Evolutionary conservation across 2,329 filamentous ascomycete genomes (phyloP).

Genomic region (Apiospora kogelbergensis): DNA sequence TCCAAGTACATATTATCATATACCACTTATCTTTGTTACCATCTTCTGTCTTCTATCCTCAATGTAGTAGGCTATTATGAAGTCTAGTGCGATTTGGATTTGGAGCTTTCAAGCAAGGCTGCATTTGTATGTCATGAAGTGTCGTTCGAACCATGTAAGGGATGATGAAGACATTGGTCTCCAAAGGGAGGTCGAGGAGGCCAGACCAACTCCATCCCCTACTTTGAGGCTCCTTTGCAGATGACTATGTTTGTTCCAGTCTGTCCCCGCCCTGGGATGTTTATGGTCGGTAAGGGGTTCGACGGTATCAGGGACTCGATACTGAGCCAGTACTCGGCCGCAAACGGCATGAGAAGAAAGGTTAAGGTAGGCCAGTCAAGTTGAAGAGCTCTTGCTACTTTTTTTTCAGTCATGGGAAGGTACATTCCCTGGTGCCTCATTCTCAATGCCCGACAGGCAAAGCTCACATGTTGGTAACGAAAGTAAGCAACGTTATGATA

Average conservation of each 20-base stretch:
- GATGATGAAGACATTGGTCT: background rate
- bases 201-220: background rate
- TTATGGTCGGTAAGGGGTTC: background rate
- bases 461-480: no score
- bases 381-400: background rate
- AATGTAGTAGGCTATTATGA: no score
- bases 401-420: background rate
- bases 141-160: background rate
- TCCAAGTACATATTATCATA: background rate
- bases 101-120: background rate
- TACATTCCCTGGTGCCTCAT: no score
- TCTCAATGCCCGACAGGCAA: no score
- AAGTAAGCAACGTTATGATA: no score
- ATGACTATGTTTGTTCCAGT: no score
- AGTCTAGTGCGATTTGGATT: background rate
- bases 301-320: background rate
- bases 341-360: background rate
- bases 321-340: background rate
- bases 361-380: background rate
- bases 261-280: no score
- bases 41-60: background rate
- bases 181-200: background rate
- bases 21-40: constrained; percentile 1
- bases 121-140: background rate
- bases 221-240: background rate